A percentile compares a stretch with the other conserved stretches of the same genome.
These are phyloP conservation scores for Kluyveromyces lactis DNA, from an alignment of 805 yeast species.

Conservation along the genomic window DNA sequence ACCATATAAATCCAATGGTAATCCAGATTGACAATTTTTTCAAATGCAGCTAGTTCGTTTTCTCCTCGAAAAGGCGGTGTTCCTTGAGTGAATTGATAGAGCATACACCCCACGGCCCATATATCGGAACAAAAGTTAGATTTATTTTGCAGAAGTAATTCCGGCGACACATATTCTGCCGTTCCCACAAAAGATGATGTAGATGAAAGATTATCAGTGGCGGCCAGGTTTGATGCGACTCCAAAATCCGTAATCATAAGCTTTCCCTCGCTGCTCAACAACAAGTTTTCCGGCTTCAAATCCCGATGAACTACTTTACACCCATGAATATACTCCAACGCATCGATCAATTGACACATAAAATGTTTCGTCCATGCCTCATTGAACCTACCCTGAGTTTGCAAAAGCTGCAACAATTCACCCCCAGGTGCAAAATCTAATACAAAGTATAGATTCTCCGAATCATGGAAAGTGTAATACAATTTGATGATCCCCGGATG, in stretches of 20 bases:
- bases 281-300: slow-evolving; percentile 86
- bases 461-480: slow-evolving; percentile 93
- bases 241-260: slow-evolving; percentile 95
- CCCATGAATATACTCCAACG: slow-evolving; percentile 79
- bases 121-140: slow-evolving; percentile 80
- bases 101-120: slow-evolving; percentile 93
- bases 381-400: slow-evolving; percentile 68
- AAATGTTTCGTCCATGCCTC: slow-evolving; percentile 74
- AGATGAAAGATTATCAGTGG: slow-evolving; percentile 10
- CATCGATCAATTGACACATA: slow-evolving; percentile 81
- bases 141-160: slow-evolving; percentile 63
- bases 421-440: slow-evolving; percentile 93
- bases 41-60: slow-evolving; percentile 81
- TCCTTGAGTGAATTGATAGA: slow-evolving; percentile 77
- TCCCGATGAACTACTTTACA: slow-evolving; percentile 91
- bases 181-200: slow-evolving; percentile 92
- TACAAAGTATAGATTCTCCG: slow-evolving; percentile 77
- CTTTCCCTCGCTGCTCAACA: slow-evolving; percentile 77
- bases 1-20: slow-evolving; percentile 59
- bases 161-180: slow-evolving; percentile 95
- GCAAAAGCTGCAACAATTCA: slow-evolving; percentile 74
- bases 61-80: slow-evolving; percentile 83
- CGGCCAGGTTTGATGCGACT: slow-evolving; percentile 60
- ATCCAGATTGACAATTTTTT: slow-evolving; percentile 71
- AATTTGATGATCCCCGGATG: slow-evolving; percentile 93